phyloP scores from a whole-genome alignment of 202 grass and related monocot species.

The Elaeis oleifera region DNA sequence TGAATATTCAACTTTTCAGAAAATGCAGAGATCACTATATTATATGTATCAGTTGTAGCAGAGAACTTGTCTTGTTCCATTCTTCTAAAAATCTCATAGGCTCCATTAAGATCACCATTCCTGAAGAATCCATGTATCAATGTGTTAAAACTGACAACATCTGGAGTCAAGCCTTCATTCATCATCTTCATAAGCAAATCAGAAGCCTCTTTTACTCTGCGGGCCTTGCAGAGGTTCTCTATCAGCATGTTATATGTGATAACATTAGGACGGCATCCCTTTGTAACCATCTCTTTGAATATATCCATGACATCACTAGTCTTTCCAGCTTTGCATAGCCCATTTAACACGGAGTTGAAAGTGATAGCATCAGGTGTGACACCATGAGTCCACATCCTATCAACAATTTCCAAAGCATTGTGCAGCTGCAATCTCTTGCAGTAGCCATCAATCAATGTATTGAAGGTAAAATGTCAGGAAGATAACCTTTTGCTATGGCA shows the following conservation, averaged over 20 bases:
- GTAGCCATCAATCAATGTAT: conserved; percentile 85
- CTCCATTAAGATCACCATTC: conserved; percentile 69
- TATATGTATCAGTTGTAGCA: conserved; percentile 66
- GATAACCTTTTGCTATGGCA: conserved; percentile 63
- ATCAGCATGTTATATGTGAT: conserved; percentile 88
- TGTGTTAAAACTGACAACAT: conserved; percentile 76
- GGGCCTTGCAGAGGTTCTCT: conserved; percentile 67
- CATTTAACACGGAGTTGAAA: conserved; percentile 83
- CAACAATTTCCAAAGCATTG: conserved; percentile 70
- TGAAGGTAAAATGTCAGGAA: conserved; percentile 84
- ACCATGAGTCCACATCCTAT: conserved; percentile 80
- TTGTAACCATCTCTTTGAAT: conserved; percentile 64
- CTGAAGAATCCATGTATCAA: conserved; percentile 80
- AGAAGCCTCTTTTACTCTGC: conserved; percentile 55
- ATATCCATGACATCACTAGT: conserved; percentile 58
- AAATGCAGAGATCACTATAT: conserved; percentile 71
- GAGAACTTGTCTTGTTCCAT: conserved; percentile 57
- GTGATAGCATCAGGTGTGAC: conserved; percentile 61
- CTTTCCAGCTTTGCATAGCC: conserved; percentile 83
- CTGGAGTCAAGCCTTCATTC: conserved; percentile 68
- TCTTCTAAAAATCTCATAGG: conserved; percentile 64
- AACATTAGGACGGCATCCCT: conserved; percentile 61
- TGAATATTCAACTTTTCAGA: conserved; percentile 59
- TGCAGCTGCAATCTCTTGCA: conserved; percentile 70
- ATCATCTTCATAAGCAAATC: conserved; percentile 68